A percentile compares a stretch with the other conserved stretches of the same genome.
Evolutionary conservation across 768 basidiomycete genomes (phyloP).

Genomic region (Podaxis sp.): DNA sequence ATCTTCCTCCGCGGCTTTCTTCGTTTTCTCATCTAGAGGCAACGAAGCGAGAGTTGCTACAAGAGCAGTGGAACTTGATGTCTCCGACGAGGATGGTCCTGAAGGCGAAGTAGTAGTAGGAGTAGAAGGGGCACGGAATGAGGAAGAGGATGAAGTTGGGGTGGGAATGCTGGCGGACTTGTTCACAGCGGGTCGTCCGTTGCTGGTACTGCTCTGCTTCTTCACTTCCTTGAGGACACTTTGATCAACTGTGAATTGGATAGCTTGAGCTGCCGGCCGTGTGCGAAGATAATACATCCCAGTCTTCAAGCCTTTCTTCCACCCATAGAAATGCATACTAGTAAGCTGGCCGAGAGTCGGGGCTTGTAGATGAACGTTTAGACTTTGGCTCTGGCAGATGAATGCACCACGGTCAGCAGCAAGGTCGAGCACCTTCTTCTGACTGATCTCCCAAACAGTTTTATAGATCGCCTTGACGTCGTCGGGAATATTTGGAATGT

Average conservation of each 20-base stretch:
- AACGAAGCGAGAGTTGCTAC: conserved; percentile 34
- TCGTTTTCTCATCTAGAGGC: conserved; percentile 48
- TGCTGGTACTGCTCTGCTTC: conserved; percentile 39
- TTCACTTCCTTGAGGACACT: conserved; percentile 67
- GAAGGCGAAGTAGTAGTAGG: conserved; percentile 17
- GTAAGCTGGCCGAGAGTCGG: conserved; percentile 92
- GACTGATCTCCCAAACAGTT: conserved; percentile 99
- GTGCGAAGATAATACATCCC: conserved; percentile 99
- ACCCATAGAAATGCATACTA: conserved; percentile 98
- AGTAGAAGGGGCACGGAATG: conserved; percentile 21
- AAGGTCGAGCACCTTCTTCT: conserved; percentile 97
- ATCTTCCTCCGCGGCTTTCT: conserved; percentile 54
- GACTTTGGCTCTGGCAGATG: conserved; percentile 93
- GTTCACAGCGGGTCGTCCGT: conserved; percentile 22
- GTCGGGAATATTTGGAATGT: conserved; percentile 84
- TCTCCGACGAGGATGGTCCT: conserved; percentile 15
- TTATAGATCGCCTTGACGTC: conserved; percentile 98
- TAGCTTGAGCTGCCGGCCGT: conserved; percentile 90
- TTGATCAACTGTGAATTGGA: conserved; percentile 96
- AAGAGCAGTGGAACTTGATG: conserved; percentile 24
- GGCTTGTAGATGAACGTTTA: conserved; percentile 90
- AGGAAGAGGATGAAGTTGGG: conserved; percentile 24
- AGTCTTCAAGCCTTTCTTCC: conserved; percentile 99
- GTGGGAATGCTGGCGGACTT: conserved; percentile 32
- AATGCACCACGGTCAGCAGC: conserved; percentile 98